Evolutionary conservation across 2,329 filamentous ascomycete species (phyloP).

Genomic region (Penicillium concentricum): DNA sequence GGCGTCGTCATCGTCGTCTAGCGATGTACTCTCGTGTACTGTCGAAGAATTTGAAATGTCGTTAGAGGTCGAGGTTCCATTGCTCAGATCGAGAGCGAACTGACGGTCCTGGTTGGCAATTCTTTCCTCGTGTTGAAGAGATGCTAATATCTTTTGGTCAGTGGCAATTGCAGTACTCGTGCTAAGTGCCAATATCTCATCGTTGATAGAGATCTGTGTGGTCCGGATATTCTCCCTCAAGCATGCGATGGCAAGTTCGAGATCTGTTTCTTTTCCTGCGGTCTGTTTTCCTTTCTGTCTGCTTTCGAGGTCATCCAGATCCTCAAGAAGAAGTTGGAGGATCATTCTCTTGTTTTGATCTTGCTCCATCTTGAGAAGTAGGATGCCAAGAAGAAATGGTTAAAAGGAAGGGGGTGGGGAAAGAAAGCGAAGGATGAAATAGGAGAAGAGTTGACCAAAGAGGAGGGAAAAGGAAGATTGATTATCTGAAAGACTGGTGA

Average conservation of each 20-base stretch:
- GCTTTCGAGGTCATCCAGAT: background rate
- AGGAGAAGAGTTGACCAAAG: background rate
- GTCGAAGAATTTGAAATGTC: background rate
- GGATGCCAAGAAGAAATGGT: background rate
- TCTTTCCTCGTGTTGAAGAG: background rate
- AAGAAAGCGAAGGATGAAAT: background rate
- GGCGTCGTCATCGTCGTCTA: background rate
- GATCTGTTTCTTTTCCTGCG: slow-evolving; percentile 4
- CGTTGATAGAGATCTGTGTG: background rate
- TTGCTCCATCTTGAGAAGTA: background rate
- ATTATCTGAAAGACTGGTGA: no score
- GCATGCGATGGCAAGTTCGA: slow-evolving; percentile 6
- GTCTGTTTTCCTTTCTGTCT: slow-evolving; percentile 8
- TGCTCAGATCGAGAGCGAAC: background rate
- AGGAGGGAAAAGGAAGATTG: background rate
- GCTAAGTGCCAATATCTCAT: slow-evolving; percentile 10
- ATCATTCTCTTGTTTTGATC: background rate
- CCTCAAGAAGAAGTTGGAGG: slow-evolving; percentile 3
- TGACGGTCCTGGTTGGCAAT: slow-evolving; percentile 7
- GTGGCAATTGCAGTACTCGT: slow-evolving; percentile 7
- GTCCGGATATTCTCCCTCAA: slow-evolving; percentile 5
- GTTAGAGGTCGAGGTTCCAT: background rate
- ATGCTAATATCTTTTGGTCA: slow-evolving; percentile 7
- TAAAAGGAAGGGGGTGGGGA: no score
- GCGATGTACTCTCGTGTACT: background rate